Base-by-base conservation (phyloP, 2,329 filamentous ascomycete species). In the Zymoseptoria pseudotritici region DNA sequence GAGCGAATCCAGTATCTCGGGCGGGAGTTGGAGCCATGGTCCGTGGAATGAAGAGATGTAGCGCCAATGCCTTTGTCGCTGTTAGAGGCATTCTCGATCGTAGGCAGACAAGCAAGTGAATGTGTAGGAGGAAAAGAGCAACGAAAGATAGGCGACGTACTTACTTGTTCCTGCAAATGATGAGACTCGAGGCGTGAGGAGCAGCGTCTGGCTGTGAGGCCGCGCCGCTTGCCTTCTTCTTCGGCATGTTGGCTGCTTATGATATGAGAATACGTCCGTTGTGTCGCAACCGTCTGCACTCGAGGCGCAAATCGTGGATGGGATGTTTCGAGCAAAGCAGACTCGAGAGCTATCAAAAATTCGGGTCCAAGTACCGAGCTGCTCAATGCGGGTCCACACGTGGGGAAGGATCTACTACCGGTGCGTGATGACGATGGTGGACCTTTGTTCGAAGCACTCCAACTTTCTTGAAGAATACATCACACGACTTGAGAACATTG, bases 41-140 rank as follows among this genome's bases (percentile, higher is more conserved):
- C 90, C 90, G 71, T 92, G 87, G 70, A 90, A 94, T 26, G 86
- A 88, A 21, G 89, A 91, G 61, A 94, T 91, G 73, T 91, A 90
- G 64, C 86, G 83, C 90, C 89, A 93, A 76, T 93, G 89, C 73
- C 90, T 93, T 58, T 67, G 21, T 49, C 50, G 50, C 49, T 60
- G 59, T 56, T n/a, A 61, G 59, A 46, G 26, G 31, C 7, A n/a
- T 31, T 57, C 26, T 51, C 36, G 54, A 22, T 20, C 42, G 24
- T n/a, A 29, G 53, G 13, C 11, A 36, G 56, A 4, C 53, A 55
- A n/a, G 52, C n/a, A 56, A 22, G 46, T 51, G 17, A n/a, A 46
- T 17, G 17, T 46, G 36, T 46, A 29, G 13, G 19, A 46, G 17
- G 53, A 50, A 50, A 52, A 46, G 21, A 54, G 29, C 46, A 60